Evolutionary conservation across 768 basidiomycete species (phyloP), one percentile per base, ranked within the genome.

Genomic region (Lactarius psammicola): DNA sequence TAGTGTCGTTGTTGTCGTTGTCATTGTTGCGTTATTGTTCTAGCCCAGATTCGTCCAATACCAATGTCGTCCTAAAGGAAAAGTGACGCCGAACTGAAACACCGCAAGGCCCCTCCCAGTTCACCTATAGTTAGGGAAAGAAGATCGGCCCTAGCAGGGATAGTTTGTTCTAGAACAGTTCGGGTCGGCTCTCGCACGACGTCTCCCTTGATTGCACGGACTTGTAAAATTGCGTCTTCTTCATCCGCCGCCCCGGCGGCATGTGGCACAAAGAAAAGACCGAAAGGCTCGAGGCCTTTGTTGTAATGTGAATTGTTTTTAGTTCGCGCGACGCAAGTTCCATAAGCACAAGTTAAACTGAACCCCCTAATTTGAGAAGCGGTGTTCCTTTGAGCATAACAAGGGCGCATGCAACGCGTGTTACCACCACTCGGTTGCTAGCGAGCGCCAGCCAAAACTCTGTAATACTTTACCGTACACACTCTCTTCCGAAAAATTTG

Each of bases 331-430:
- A 53, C 18, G 38, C 11, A 30, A 31, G 34, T 65, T 49, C 59
- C 64, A 61, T 61, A 38, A 60, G 49, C 64, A 65, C 56, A 56
- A 56, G 51, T 20, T 42, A 9, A 20, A 20, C 42, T 34, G 38
- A 23, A 7, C 40, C 60, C 65, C 65, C 60, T 31, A 53, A 62
- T 53, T 62, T 53, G 30, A 34, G 53, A 66, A 66, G 56, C 53
- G 33, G 49, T 57, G 56, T 34, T 23, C 60, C 56, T 57, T 66
- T 49, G 56, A 49, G 56, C 60, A 66, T 53, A 49, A 56, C 23
- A 18, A 49, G 56, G 18, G 60, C 15, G 23, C 23, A 30, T 31
- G 20, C 54, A 28, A 42, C 46, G 28, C 17, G 23, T 49, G 59
- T 56, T 54, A 63, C 44, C 49, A 40, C 40, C 40, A 56, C 44